Evolutionary conservation across 495 filamentous ascomycete genomes (phyloP), one percentile per base, ranked within the genome.

Genomic region (Hypoxylon subgilvum): DNA sequence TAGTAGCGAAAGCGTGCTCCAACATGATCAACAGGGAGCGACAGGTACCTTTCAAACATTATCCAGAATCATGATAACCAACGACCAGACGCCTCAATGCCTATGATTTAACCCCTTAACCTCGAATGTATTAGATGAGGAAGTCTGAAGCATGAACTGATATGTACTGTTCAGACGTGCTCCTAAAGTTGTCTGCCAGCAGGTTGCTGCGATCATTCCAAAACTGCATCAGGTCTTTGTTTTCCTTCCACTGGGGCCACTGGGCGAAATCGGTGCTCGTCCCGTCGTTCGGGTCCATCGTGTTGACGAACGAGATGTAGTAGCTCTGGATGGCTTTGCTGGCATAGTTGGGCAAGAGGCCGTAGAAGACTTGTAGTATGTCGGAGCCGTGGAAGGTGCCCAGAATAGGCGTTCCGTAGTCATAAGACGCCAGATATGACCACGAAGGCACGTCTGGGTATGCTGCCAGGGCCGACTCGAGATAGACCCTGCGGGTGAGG

Each of bases 331-430:
- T 80, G 21, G 80, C 72, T 25, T 57, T 66, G 41, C 81, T 80
- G n/a, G 84, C 85, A 44, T 85, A 82, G 71, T 88, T 82, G 9
- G 84, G 80, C 21, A 80, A 61, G 25, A 85, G 69, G 0, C 82
- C 84, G 56, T 82, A 84, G 52, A 88, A 88, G 0, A 89, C 81
- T 65, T 86, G 86, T 8, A 86, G 48, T 5, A 90, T 57, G 55
- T 91, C 88, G 10, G 75, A 80, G 16, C 75, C 86, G 70, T 91
- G 88, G 73, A 88, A 88, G 0, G 88, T 91, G 8, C 88, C 89
- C 0, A 91, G 63, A 38, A 90, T 75, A 0, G 88, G 85, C 0
- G 84, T 86, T 13, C 85, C 86, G 54, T 82, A 82, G 73, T 86
- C 71, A 70, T 89, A 91, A 5, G 83, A 82, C 1, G 82, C 66